A percentile compares a stretch with the other conserved stretches of the same genome.
Evolutionary conservation across 306 rosid genomes (phyloP).

Genomic region (Carpinus viminea): DNA sequence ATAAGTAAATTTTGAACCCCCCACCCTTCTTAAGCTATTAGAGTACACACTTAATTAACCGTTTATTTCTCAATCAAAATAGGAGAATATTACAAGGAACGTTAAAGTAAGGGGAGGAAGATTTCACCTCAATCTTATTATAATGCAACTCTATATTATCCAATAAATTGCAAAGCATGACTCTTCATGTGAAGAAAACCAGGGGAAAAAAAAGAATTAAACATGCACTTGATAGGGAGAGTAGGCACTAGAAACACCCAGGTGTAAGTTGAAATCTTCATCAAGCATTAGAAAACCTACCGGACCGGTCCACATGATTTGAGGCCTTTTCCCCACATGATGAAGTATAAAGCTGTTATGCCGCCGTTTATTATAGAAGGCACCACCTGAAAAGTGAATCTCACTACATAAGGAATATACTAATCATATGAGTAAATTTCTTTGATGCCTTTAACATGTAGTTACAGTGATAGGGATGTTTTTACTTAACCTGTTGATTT

Average conservation of each 20-base stretch:
- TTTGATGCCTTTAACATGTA: conserved; percentile 7
- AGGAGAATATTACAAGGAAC: no score
- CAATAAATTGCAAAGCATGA: conserved; percentile 14
- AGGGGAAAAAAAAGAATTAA: not conserved
- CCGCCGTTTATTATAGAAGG: conserved; percentile 92
- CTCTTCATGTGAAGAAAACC: not conserved
- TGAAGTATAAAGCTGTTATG: conserved; percentile 82
- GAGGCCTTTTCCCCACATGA: conserved; percentile 99
- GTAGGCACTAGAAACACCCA: conserved; percentile 15
- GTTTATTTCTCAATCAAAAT: no score
- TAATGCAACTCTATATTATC: conserved; percentile 1
- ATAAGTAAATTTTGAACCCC: no score
- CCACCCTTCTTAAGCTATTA: no score
- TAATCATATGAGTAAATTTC: conserved; percentile 14
- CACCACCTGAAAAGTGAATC: conserved; percentile 66
- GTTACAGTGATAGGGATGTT: conserved; percentile 5
- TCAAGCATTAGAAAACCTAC: conserved; percentile 49
- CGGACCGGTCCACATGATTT: conserved; percentile 97
- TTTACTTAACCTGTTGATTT: conserved; percentile 69
- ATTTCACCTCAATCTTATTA: not conserved
- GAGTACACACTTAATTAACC: no score
- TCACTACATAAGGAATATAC: conserved; percentile 28
- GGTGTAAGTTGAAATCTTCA: conserved; percentile 21
- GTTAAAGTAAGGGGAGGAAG: no score
- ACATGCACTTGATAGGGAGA: conserved; percentile 8